These are phyloP conservation scores for Arachis hypogaea DNA, from an alignment of 306 rosid species.

Conservation along the genomic window DNA sequence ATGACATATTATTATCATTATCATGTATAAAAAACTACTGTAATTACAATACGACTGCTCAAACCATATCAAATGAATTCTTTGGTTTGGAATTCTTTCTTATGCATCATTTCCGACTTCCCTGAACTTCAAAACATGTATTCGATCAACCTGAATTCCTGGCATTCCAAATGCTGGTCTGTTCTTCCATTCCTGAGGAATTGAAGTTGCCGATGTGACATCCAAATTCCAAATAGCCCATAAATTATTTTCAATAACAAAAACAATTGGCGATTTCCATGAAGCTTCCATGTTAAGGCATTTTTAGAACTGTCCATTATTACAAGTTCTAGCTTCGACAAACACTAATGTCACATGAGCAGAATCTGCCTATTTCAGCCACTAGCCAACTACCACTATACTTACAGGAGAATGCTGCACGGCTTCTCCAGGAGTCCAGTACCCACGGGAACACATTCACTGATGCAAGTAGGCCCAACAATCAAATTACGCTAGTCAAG, in stretches of 20 bases:
- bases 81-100: conserved; percentile 43
- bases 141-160: conserved; percentile 83
- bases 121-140: conserved; percentile 90
- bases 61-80: conserved; percentile 26
- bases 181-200: conserved; percentile 85
- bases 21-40: no score
- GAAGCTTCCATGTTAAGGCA: conserved; percentile 30
- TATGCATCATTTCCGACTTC: conserved; percentile 87
- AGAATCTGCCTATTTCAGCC: conserved; percentile 56
- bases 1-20: no score
- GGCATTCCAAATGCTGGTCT: conserved; percentile 95
- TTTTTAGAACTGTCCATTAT: conserved; percentile 83
- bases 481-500: conserved; percentile 52
- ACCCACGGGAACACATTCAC: conserved; percentile 85
- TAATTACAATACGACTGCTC: not conserved
- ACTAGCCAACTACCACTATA: conserved; percentile 36
- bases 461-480: conserved; percentile 83
- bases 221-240: conserved; percentile 75
- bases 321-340: conserved; percentile 84
- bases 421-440: conserved; percentile 76
- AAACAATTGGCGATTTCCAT: conserved; percentile 84
- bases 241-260: conserved; percentile 84
- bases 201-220: conserved; percentile 87
- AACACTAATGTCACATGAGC: conserved; percentile 75
- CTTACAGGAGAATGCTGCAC: conserved; percentile 19